Percentiles rank a stretch among this genome's conserved stretches.
Evolutionary conservation across 2,329 filamentous ascomycete species (phyloP).

Genomic region (Incumbomyces delicatus): DNA sequence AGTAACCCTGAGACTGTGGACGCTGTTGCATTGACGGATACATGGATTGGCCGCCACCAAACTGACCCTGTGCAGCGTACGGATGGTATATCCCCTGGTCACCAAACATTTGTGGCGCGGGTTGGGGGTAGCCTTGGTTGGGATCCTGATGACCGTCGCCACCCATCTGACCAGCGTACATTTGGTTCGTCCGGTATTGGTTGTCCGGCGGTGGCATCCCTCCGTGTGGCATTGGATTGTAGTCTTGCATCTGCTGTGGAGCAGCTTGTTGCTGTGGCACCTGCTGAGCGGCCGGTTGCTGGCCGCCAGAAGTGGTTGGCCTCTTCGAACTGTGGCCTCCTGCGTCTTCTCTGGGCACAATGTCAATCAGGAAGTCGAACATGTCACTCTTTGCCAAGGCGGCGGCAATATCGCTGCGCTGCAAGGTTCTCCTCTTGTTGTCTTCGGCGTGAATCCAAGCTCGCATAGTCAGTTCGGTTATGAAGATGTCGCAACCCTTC

Average conservation of each 20-base stretch:
- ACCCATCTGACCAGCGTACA: slow-evolving; percentile 67
- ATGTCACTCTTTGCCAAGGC: slow-evolving; percentile 96
- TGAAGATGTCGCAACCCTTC: slow-evolving; percentile 98
- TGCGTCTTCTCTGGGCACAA: slow-evolving; percentile 91
- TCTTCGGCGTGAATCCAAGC: slow-evolving; percentile 99
- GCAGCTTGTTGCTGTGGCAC: slow-evolving; percentile 42
- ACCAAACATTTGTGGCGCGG: slow-evolving; percentile 68
- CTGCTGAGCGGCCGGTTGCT: slow-evolving; percentile 30
- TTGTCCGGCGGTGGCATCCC: slow-evolving; percentile 56
- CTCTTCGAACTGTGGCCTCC: slow-evolving; percentile 42
- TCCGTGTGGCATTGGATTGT: slow-evolving; percentile 52
- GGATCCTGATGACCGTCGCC: slow-evolving; percentile 51
- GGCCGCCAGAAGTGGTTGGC: slow-evolving; percentile 40
- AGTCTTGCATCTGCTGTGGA: slow-evolving; percentile 47
- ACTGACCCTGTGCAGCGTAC: slow-evolving; percentile 62
- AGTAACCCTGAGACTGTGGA: slow-evolving; percentile 21
- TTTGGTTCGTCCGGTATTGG: slow-evolving; percentile 71
- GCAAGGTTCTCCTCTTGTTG: slow-evolving; percentile 91
- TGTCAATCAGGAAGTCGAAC: slow-evolving; percentile 99
- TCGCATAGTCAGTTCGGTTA: slow-evolving; percentile 96
- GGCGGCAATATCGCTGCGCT: slow-evolving; percentile 92
- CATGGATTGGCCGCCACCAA: slow-evolving; percentile 34
- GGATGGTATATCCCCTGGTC: slow-evolving; percentile 60
- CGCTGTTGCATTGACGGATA: slow-evolving; percentile 17
- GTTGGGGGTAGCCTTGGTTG: slow-evolving; percentile 63